Evolutionary conservation across 345 rosid genomes (phyloP).

Genomic region (Odontarrhena argentea): DNA sequence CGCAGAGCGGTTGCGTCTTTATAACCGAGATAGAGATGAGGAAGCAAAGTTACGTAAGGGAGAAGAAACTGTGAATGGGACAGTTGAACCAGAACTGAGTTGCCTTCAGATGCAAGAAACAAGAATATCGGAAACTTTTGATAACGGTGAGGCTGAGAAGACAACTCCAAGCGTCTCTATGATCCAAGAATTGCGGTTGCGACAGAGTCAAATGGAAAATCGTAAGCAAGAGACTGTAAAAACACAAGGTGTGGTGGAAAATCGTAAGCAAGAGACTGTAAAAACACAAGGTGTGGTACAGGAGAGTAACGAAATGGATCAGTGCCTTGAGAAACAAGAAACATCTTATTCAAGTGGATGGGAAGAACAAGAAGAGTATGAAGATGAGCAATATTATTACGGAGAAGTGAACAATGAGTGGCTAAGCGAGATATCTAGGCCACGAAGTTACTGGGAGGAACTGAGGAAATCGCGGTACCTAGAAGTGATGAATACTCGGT

Average conservation of each 20-base stretch:
- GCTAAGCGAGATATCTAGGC: conserved; percentile 73
- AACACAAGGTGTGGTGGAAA: not conserved
- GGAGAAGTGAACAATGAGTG: conserved; percentile 54
- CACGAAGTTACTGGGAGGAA: conserved; percentile 85
- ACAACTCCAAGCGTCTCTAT: not conserved
- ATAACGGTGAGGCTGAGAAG: not conserved
- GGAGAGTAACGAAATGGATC: conserved; percentile 1
- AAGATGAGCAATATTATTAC: conserved; percentile 35
- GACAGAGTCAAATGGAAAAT: not conserved
- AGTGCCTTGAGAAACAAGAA: conserved; percentile 36
- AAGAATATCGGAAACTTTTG: conserved; percentile 23
- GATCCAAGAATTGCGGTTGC: conserved; percentile 1
- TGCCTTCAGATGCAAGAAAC: conserved; percentile 33
- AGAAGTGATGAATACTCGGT: conserved; percentile 55
- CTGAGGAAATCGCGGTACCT: conserved; percentile 67
- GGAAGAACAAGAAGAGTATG: conserved; percentile 45
- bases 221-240: conserved; percentile 13
- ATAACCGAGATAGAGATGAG: conserved; percentile 7
- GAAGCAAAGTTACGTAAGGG: conserved; percentile 21
- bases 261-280: conserved; percentile 3
- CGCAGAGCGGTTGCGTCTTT: not conserved
- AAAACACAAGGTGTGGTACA: not conserved
- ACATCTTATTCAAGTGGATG: conserved; percentile 41
- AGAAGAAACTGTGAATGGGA: conserved; percentile 13
- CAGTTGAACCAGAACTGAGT: not conserved